Conservation (phyloP, 2,329 filamentous ascomycete genomes). For the Grosmannia serpens region DNA sequence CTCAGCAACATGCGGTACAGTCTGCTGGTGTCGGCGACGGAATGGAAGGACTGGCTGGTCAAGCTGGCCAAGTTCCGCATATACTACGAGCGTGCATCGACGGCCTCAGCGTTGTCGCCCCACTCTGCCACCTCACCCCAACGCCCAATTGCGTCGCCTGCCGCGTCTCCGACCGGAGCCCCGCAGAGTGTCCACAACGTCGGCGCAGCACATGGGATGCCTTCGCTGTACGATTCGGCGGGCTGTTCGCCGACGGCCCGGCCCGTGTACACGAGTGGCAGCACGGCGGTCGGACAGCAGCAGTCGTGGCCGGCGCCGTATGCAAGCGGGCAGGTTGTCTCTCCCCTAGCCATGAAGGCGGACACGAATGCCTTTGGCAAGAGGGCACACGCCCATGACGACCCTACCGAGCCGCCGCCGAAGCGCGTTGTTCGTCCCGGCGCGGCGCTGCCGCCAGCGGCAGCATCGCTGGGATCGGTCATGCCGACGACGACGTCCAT, state of each 20-base stretch:
- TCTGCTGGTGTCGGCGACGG: slow-evolving; percentile 69
- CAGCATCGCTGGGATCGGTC: background rate
- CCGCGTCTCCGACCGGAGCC: slow-evolving; percentile 35
- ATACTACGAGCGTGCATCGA: slow-evolving; percentile 60
- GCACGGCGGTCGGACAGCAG: background rate
- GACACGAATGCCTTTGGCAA: slow-evolving; percentile 33
- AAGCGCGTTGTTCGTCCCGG: slow-evolving; percentile 31
- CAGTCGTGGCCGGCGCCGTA: background rate
- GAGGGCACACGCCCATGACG: slow-evolving; percentile 35
- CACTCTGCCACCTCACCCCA: slow-evolving; percentile 22
- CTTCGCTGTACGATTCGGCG: background rate
- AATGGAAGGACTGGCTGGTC: slow-evolving; percentile 81
- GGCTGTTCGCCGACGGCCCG: slow-evolving; percentile 1
- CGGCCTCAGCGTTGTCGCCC: slow-evolving; percentile 17
- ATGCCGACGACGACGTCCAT: background rate
- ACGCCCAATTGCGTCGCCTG: slow-evolving; percentile 31
- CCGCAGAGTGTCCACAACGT: slow-evolving; percentile 12
- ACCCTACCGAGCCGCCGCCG: slow-evolving; percentile 39
- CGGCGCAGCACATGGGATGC: background rate
- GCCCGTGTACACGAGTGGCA: background rate
- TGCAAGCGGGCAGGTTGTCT: slow-evolving; percentile 28
- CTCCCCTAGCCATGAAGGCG: slow-evolving; percentile 37
- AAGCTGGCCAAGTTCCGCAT: slow-evolving; percentile 73
- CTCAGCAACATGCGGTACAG: slow-evolving; percentile 97
- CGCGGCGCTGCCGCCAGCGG: slow-evolving; percentile 1